Percentiles rank a stretch among this genome's conserved stretches.
phyloP scores from a whole-genome alignment of 768 basidiomycete genomes.

The Lactifluus hygrophoroides region DNA sequence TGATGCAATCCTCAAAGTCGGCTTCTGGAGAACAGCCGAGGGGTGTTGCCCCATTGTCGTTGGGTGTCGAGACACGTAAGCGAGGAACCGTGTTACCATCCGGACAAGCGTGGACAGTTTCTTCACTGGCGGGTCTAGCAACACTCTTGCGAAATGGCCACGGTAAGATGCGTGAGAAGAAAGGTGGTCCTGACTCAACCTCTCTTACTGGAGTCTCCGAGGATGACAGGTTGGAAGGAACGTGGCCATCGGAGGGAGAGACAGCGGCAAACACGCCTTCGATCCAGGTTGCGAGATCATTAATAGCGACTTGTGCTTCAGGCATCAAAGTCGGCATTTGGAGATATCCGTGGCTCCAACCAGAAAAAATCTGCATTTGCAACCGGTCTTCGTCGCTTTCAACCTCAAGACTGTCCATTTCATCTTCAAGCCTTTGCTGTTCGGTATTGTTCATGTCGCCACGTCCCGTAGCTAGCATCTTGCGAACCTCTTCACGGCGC shows the following conservation, averaged over 20 bases:
- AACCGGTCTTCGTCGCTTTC: slow-evolving; percentile 95
- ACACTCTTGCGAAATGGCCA: slow-evolving; percentile 6
- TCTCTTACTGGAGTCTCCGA: slow-evolving; percentile 3
- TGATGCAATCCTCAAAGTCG: slow-evolving; percentile 66
- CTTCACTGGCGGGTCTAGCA: background rate
- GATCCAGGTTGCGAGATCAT: slow-evolving; percentile 89
- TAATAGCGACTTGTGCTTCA: slow-evolving; percentile 71
- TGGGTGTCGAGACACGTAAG: slow-evolving; percentile 10
- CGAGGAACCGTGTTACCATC: background rate
- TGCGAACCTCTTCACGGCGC: slow-evolving; percentile 58
- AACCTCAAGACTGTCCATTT: slow-evolving; percentile 48
- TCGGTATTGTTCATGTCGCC: slow-evolving; percentile 48
- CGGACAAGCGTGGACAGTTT: background rate
- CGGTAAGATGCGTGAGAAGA: slow-evolving; percentile 13
- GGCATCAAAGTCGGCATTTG: slow-evolving; percentile 88
- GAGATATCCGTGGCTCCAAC: slow-evolving; percentile 96
- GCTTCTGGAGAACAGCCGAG: slow-evolving; percentile 40
- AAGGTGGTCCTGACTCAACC: slow-evolving; percentile 4
- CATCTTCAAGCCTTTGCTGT: slow-evolving; percentile 28
- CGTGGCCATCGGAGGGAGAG: background rate
- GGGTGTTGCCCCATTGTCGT: slow-evolving; percentile 23
- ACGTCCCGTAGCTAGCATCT: slow-evolving; percentile 50
- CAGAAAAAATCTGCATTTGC: slow-evolving; percentile 84
- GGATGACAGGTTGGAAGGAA: background rate
- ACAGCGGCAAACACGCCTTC: slow-evolving; percentile 53